Percentiles rank a stretch among this genome's conserved stretches.
Conservation (phyloP, 2,329 filamentous ascomycete species). For the Westerdykella aurantiaca region DNA sequence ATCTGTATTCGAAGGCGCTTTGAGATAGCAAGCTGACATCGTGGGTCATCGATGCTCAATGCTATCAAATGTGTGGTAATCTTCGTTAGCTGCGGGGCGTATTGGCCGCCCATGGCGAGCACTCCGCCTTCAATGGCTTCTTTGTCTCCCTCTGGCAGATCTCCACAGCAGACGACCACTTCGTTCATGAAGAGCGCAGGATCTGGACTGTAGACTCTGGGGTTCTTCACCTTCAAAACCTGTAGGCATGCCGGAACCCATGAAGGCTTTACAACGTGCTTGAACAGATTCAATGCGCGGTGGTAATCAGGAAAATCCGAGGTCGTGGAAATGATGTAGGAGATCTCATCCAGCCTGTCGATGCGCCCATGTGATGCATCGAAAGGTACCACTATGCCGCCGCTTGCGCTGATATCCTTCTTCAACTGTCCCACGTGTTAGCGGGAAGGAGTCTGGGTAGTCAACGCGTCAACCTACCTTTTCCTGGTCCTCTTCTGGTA, state of each 20-base stretch:
- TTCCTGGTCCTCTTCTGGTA: slow-evolving; percentile 23
- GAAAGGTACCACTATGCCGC: slow-evolving; percentile 43
- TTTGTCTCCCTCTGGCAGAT: slow-evolving; percentile 78
- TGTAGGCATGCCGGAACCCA: slow-evolving; percentile 72
- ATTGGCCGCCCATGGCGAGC: slow-evolving; percentile 80
- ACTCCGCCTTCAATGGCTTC: slow-evolving; percentile 89
- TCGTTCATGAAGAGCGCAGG: slow-evolving; percentile 84
- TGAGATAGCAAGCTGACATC: slow-evolving; percentile 56
- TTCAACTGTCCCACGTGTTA: slow-evolving; percentile 39
- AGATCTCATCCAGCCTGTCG: slow-evolving; percentile 44
- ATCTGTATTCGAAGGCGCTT: slow-evolving; percentile 71
- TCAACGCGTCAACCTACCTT: slow-evolving; percentile 25
- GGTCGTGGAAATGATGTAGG: slow-evolving; percentile 66
- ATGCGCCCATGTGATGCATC: slow-evolving; percentile 37
- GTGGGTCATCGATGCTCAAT: slow-evolving; percentile 66
- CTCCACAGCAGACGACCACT: slow-evolving; percentile 74
- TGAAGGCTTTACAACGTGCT: slow-evolving; percentile 73
- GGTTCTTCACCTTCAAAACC: slow-evolving; percentile 65
- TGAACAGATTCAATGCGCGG: slow-evolving; percentile 66
- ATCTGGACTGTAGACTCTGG: slow-evolving; percentile 84
- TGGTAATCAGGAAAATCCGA: slow-evolving; percentile 89
- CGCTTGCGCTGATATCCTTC: slow-evolving; percentile 43
- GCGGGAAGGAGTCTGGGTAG: slow-evolving; percentile 2
- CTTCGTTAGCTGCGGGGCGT: slow-evolving; percentile 64
- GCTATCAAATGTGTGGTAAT: slow-evolving; percentile 86